Percentiles rank a stretch among this genome's conserved stretches.
These are phyloP conservation scores for Sphagnum fallax DNA, from an alignment of 228 moss, liverwort and hornwort species.

Conservation along the genomic window DNA sequence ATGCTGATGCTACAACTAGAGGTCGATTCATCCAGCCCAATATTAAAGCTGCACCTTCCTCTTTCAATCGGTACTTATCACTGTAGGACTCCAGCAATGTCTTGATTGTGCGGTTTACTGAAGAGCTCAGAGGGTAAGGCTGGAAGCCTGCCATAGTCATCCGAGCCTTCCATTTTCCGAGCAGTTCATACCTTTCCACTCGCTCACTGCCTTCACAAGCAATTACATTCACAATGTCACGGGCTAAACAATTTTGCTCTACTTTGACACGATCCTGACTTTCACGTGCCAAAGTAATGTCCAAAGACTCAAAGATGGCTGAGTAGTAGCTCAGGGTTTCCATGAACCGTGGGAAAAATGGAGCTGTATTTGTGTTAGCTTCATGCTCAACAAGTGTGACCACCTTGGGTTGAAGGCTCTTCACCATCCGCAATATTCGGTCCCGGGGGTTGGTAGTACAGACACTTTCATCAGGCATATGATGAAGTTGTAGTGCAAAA, in stretches of 20 bases:
- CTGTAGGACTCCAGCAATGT: conserved; percentile 50
- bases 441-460: conserved; percentile 49
- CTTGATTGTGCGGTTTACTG: conserved; percentile 48
- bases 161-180: conserved; percentile 67
- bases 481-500: conserved; percentile 57
- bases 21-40: conserved; percentile 42
- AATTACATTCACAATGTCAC: conserved; percentile 75
- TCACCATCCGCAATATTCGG: conserved; percentile 57
- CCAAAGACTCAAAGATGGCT: conserved; percentile 72
- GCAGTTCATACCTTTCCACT: conserved; percentile 69
- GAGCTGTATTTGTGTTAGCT: conserved; percentile 57
- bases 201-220: conserved; percentile 70
- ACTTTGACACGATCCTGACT: conserved; percentile 71
- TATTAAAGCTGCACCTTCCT: conserved; percentile 39
- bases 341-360: conserved; percentile 56
- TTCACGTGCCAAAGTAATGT: conserved; percentile 56
- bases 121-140: conserved; percentile 43
- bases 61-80: conserved; percentile 44
- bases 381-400: conserved; percentile 70
- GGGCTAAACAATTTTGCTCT: conserved; percentile 77
- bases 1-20: conserved; percentile 47
- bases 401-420: conserved; percentile 55
- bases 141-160: conserved; percentile 65
- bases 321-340: conserved; percentile 66
- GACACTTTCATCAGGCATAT: conserved; percentile 63